Percentiles rank a stretch among this genome's conserved stretches.
phyloP scores from a whole-genome alignment of 2,329 filamentous ascomycete species.

The Ramularia endophylla region DNA sequence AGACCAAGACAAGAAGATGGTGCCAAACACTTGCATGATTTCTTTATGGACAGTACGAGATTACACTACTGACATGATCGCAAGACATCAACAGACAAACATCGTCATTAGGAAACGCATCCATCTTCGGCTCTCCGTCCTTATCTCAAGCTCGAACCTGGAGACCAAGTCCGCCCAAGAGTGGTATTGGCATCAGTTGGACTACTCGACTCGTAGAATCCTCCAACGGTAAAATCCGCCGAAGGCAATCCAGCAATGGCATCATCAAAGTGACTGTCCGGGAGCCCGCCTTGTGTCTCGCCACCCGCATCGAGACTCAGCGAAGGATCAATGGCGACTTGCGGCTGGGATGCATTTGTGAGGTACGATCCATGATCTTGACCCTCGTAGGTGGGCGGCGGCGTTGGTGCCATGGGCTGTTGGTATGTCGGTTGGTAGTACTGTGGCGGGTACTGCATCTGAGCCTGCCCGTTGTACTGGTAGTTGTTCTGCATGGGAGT shows the following conservation, averaged over 20 bases:
- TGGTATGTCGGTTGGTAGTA: slow-evolving; percentile 8
- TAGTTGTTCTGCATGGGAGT: slow-evolving; percentile 28
- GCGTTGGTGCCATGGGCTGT: slow-evolving; percentile 8
- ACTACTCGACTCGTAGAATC: slow-evolving; percentile 21
- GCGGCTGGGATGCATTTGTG: slow-evolving; percentile 24
- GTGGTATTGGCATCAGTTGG: slow-evolving; percentile 20
- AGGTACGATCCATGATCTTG: slow-evolving; percentile 30
- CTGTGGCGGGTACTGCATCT: slow-evolving; percentile 21
- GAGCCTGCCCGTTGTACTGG: slow-evolving; percentile 20
- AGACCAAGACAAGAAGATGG: too few relatives aligned
- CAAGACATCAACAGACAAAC: too few relatives aligned
- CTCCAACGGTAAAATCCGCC: slow-evolving; percentile 23
- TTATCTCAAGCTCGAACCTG: slow-evolving; percentile 23
- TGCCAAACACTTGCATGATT: too few relatives aligned
- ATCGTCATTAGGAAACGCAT: too few relatives aligned
- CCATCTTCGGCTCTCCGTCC: too few relatives aligned
- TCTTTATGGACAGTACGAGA: too few relatives aligned
- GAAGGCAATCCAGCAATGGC: slow-evolving; percentile 14
- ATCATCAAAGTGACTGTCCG: slow-evolving; percentile 25
- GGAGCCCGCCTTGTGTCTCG: neutral
- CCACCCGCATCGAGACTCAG: neutral
- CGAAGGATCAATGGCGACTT: slow-evolving; percentile 26
- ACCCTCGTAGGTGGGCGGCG: slow-evolving; percentile 18
- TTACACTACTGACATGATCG: too few relatives aligned
- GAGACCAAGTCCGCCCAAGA: slow-evolving; percentile 22